Evolutionary conservation across 2,329 filamentous ascomycete species (phyloP), one percentile per base, ranked within the genome.

Genomic region (Talaromyces pinophilus): DNA sequence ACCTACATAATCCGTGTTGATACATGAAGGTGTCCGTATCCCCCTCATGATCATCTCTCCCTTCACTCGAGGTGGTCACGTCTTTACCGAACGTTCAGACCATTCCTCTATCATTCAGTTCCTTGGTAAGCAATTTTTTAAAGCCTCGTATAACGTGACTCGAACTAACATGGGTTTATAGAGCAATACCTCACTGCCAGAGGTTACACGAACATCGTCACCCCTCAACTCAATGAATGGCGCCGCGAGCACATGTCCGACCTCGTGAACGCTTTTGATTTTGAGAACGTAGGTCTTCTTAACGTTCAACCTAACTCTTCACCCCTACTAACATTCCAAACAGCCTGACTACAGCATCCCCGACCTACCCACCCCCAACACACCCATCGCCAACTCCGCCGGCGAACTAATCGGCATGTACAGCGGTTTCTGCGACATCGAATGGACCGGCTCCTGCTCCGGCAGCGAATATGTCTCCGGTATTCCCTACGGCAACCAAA

Each of bases 21-120:
- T 13, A 22, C 2, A 22, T 35, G 22, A 3, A 64, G 63, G 81
- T 25, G 81, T 84, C 70, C 83, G 84, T 7, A 76, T 86, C 2
- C 84, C 84, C 0, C 84, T 86, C 67, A 82, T 83, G 68, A 85
- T 86, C 72, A 78, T 86, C 64, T 86, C 84, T 0, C 84, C 84
- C 0, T 86, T 82, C 79, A 86, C 84, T 0, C 82, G 84, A 13
- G 82, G 82, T 10, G 82, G 81, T 7, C 80, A 83, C 22, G 83
- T 86, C 3, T 85, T 84, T 67, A 85, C 82, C 0, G 84, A 86
- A 70, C 82, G 83, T 57, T 77, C 81, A 2, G 85, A 86, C 69
- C 85, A 86, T 72, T 85, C 80, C 67, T 86, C 84, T 0, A 84
- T 86, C 66, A 83, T 86, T 40, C 73, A 84, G 46, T 86, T 86